These are phyloP conservation scores for Fusarium sp. DNA, from an alignment of 2,329 filamentous ascomycete species.

Conservation along the genomic window DNA sequence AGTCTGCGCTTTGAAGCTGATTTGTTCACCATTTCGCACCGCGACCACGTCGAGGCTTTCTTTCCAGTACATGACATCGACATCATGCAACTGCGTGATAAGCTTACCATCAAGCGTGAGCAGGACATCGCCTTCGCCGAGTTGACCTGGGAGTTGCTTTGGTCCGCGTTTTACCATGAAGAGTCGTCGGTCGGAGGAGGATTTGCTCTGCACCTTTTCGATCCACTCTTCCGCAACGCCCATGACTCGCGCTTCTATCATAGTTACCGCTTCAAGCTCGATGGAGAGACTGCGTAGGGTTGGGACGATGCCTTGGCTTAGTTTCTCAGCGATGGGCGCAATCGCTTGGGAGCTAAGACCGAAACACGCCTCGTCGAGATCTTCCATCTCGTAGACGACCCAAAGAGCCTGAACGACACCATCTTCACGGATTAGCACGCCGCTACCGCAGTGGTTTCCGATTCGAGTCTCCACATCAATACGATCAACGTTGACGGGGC, in stretches of 20 bases:
- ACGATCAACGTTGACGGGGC: conserved; percentile 93
- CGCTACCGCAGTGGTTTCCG: conserved; percentile 89
- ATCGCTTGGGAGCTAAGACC: conserved; percentile 89
- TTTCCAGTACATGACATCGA: conserved; percentile 96
- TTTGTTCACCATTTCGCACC: conserved; percentile 84
- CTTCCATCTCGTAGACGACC: conserved; percentile 74
- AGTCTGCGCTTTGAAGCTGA: conserved; percentile 80
- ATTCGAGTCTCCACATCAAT: conserved; percentile 96
- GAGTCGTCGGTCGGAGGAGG: conserved; percentile 89
- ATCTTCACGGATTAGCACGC: conserved; percentile 87
- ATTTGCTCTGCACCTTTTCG: conserved; percentile 86
- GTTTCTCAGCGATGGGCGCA: conserved; percentile 84
- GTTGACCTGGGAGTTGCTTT: conserved; percentile 58
- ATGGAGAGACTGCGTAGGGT: conserved; percentile 90
- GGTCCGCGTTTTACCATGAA: conserved; percentile 96
- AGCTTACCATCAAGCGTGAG: conserved; percentile 89
- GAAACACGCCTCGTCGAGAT: conserved; percentile 54
- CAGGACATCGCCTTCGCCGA: conserved; percentile 91
- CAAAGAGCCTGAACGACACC: conserved; percentile 94
- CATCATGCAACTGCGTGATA: conserved; percentile 89
- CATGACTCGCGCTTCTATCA: conserved; percentile 97
- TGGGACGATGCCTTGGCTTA: conserved; percentile 80
- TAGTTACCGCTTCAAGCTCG: conserved; percentile 92
- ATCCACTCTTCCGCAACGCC: conserved; percentile 97
- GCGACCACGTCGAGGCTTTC: conserved; percentile 84